phyloP scores from a whole-genome alignment of 108 stramenopile genomes.

The Pseudonitzschia pungens region DNA sequence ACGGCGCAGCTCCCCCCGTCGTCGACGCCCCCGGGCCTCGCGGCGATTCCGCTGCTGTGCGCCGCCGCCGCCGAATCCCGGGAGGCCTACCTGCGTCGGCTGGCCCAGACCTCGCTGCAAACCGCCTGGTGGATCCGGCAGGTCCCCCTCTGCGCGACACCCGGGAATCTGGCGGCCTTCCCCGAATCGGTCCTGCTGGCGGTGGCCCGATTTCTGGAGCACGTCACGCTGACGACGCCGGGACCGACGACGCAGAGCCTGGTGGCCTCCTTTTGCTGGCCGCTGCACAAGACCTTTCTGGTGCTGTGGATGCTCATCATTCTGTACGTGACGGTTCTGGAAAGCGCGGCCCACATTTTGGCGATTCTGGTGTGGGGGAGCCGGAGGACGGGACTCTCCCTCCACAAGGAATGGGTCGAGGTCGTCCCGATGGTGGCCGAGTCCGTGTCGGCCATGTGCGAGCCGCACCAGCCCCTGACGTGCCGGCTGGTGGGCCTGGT shows the following conservation, averaged over 20 bases:
- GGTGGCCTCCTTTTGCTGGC: conserved; percentile 76
- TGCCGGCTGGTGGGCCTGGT: conserved; percentile 70
- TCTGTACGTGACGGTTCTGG: conserved; percentile 51
- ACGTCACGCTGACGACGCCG: conserved; percentile 40
- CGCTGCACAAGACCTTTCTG: conserved; percentile 77
- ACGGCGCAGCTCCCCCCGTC: conserved; percentile 18
- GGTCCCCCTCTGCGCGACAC: conserved; percentile 68
- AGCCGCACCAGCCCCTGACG: conserved; percentile 70
- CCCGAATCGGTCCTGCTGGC: conserved; percentile 62
- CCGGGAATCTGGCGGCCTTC: conserved; percentile 45
- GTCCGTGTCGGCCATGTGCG: conserved; percentile 48
- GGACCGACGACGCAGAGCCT: conserved; percentile 37
- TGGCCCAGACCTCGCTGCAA: conserved; percentile 48
- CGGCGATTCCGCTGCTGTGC: conserved; percentile 78
- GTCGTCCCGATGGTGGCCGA: conserved; percentile 49
- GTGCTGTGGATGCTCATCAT: conserved; percentile 76
- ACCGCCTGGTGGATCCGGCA: conserved; percentile 85
- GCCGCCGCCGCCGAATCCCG: conserved; percentile 83
- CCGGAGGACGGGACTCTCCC: conserved; percentile 61
- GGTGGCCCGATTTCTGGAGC: conserved; percentile 59
- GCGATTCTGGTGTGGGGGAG: conserved; percentile 73
- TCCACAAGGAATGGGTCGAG: conserved; percentile 54
- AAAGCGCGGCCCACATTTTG: conserved; percentile 34
- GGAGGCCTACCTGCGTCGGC: conserved; percentile 66
- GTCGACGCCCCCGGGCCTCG: conserved; percentile 67